These are phyloP conservation scores for Colletotrichum chrysophilum DNA, from an alignment of 2,329 filamentous ascomycete species.

Conservation along the genomic window DNA sequence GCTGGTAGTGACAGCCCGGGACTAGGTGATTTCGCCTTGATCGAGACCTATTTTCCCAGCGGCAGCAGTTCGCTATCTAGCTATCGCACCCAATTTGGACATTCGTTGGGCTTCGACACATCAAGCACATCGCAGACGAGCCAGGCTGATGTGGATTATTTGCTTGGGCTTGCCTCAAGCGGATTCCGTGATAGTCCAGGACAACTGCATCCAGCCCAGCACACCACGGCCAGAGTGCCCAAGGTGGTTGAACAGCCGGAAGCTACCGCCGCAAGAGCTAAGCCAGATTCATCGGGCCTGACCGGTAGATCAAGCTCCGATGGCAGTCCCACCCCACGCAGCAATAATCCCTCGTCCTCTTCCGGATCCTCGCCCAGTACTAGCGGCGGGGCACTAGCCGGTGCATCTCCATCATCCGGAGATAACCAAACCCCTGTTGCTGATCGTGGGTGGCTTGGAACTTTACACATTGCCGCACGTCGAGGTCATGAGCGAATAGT, in stretches of 20 bases:
- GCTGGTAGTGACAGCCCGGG: too few species aligned
- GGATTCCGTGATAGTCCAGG: not conserved
- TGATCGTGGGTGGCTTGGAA: not conserved
- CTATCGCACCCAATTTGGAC: too few species aligned
- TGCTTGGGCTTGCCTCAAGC: not conserved
- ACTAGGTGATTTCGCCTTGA: too few species aligned
- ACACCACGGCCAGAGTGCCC: not conserved
- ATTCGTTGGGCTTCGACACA: too few species aligned
- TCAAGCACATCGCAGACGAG: too few species aligned
- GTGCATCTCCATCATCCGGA: not conserved
- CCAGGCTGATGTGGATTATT: not conserved
- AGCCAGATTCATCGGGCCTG: not conserved
- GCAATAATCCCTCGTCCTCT: not conserved
- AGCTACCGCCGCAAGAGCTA: not conserved
- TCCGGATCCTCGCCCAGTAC: not conserved
- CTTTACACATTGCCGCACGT: not conserved
- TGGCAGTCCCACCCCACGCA: not conserved
- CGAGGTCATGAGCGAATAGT: not conserved
- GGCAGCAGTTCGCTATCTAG: too few species aligned
- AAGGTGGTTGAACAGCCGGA: not conserved
- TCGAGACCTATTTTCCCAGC: too few species aligned
- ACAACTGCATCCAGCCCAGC: not conserved
- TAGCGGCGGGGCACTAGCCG: not conserved
- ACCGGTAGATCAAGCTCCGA: not conserved
- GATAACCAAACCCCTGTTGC: not conserved